Evolutionary conservation across 2,329 filamentous ascomycete species (phyloP).

Genomic region (Monosporascus sp.): DNA sequence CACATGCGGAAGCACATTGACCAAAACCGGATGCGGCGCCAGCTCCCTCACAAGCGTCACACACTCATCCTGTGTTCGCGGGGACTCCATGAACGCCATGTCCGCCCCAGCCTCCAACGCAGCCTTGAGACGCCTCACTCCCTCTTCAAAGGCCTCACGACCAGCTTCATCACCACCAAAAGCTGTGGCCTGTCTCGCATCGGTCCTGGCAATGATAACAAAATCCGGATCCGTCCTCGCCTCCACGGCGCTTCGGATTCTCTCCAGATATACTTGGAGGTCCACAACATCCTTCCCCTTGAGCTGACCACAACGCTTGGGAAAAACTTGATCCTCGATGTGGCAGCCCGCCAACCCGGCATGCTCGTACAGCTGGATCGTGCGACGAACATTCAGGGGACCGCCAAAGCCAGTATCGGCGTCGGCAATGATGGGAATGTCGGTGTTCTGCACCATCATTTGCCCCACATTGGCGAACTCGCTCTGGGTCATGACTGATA

Average conservation of each 20-base stretch:
- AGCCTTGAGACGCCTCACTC: slow-evolving; percentile 36
- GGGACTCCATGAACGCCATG: slow-evolving; percentile 48
- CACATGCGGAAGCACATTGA: too few relatives aligned
- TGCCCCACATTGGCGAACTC: too few relatives aligned
- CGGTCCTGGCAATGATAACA: slow-evolving; percentile 54
- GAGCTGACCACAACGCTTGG: slow-evolving; percentile 35
- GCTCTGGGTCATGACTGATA: too few relatives aligned
- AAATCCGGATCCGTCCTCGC: slow-evolving; percentile 41
- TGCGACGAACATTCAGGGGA: slow-evolving; percentile 47
- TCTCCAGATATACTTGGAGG: slow-evolving; percentile 19
- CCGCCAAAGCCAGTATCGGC: slow-evolving; percentile 54
- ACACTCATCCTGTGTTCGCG: slow-evolving; percentile 39
- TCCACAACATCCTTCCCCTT: slow-evolving; percentile 30
- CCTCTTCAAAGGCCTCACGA: slow-evolving; percentile 43
- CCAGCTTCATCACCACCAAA: too few relatives aligned
- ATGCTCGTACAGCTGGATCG: slow-evolving; percentile 27
- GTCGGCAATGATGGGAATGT: slow-evolving; percentile 54
- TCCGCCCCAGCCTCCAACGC: slow-evolving; percentile 47
- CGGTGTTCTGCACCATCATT: too few relatives aligned
- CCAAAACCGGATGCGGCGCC: slow-evolving; percentile 17
- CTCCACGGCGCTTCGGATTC: slow-evolving; percentile 25
- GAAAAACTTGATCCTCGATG: slow-evolving; percentile 30
- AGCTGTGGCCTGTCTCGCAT: slow-evolving; percentile 39
- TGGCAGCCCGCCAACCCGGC: slow-evolving; percentile 26
- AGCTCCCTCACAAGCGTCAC: slow-evolving; percentile 30